Base-by-base conservation (phyloP, 1,284 basidiomycete species). In the Chiua sp. region DNA sequence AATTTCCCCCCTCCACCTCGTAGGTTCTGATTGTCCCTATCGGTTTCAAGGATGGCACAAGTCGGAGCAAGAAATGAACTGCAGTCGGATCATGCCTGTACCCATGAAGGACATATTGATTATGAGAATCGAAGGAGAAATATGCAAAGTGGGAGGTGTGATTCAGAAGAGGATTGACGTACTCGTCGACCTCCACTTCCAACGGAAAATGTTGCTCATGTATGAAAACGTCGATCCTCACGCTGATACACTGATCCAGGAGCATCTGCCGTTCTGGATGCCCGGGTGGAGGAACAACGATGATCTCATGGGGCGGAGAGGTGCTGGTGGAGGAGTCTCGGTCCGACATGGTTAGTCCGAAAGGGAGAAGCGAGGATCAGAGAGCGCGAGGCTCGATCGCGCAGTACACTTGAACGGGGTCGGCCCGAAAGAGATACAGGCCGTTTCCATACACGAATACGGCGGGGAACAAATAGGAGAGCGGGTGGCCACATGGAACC, bases 101-200 rank as follows among this genome's bases (percentile, higher is more conserved):
- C 32, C 28, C 39, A 47, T n/a, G 54, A 63, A 59, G 60, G 62
- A 52, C 23, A 59, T 51, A 62, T 55, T 32, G 33, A 59, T 50
- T 8, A 23, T 53, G 30, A 55, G 48, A 55, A 57, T 55, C 42
- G 50, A 51, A 44, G 13, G 51, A 35, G 30, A 56, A 55, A 54
- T 32, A 57, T 57, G 39, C 23, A 60, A 47, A 47, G 10, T 26
- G 18, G 35, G 53, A 53, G 23, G 48, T 47, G 42, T n/a, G 52
- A 60, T 22, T 56, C n/a, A 47, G 57, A 51, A 50, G 28, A 35
- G 33, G 47, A 50, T 54, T 59, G 47, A 80, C 86, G 69, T 65
- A 89, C 91, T 83, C 79, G 74, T 93, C 91, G 63, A 89, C 80
- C 73, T 93, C 91, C 12, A 77, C 79, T 50, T 91, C 88, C 33